Conservation (phyloP, 768 basidiomycete genomes). For the Lentinula guzmanii region DNA sequence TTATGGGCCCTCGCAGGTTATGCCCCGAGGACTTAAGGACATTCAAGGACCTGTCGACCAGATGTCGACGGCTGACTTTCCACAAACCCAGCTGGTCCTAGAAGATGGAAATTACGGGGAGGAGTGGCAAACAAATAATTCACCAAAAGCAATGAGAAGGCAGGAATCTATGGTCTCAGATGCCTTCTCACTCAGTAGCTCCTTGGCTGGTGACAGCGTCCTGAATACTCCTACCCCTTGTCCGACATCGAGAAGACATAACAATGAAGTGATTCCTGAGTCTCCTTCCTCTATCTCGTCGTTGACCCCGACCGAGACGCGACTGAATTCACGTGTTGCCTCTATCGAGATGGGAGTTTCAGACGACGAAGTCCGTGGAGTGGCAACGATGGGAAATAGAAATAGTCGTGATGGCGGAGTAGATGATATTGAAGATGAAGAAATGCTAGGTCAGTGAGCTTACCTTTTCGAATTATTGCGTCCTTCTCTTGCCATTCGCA, state of each 20-base stretch:
- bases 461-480: background rate
- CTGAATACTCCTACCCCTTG: background rate
- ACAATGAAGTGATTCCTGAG: background rate
- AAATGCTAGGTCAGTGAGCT: conserved; percentile 40
- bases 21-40: conserved; percentile 50
- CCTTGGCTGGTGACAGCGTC: background rate
- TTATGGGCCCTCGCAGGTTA: conserved; percentile 41
- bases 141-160: background rate
- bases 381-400: background rate
- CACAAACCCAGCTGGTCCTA: background rate
- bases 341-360: background rate
- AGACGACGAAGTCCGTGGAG: background rate
- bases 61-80: background rate
- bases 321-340: background rate
- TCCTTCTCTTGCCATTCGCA: conserved; percentile 9
- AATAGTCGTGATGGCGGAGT: conserved; percentile 1
- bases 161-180: background rate
- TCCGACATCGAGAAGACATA: background rate
- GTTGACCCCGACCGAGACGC: background rate
- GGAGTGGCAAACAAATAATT: background rate
- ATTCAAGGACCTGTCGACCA: background rate
- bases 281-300: background rate
- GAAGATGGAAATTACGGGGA: background rate
- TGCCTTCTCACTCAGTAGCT: background rate
- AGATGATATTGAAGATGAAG: conserved; percentile 24